Conservation (phyloP, 139 green algal genomes). For the Coelastrella sp. region DNA sequence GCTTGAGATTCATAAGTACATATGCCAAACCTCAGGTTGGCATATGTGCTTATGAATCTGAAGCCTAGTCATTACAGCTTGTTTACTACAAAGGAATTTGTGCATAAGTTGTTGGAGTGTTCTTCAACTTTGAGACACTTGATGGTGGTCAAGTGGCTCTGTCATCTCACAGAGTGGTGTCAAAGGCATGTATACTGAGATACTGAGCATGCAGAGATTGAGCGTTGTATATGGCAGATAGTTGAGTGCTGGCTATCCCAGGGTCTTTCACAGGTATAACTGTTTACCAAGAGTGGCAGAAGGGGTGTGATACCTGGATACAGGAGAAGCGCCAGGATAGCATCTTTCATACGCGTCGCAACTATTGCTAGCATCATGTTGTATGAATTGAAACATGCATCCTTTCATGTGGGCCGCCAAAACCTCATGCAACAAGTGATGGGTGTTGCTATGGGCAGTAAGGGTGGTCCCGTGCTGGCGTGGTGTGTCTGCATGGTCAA, state of each 20-base stretch:
- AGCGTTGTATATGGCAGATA: neutral
- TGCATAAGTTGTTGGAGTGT: neutral
- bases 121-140: neutral
- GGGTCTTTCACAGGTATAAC: no score
- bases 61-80: neutral
- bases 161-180: neutral
- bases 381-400: neutral
- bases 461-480: neutral
- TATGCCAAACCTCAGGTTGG: no score
- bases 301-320: neutral
- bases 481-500: no score
- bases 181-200: neutral
- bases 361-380: neutral
- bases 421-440: no score
- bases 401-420: neutral
- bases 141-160: neutral
- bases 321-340: neutral
- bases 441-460: neutral
- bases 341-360: neutral
- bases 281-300: neutral
- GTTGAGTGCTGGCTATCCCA: neutral
- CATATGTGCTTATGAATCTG: neutral
- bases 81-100: neutral
- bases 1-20: no score
- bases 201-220: neutral